Conservation (phyloP, 208 protist species). For the Lotmaria passim region DNA sequence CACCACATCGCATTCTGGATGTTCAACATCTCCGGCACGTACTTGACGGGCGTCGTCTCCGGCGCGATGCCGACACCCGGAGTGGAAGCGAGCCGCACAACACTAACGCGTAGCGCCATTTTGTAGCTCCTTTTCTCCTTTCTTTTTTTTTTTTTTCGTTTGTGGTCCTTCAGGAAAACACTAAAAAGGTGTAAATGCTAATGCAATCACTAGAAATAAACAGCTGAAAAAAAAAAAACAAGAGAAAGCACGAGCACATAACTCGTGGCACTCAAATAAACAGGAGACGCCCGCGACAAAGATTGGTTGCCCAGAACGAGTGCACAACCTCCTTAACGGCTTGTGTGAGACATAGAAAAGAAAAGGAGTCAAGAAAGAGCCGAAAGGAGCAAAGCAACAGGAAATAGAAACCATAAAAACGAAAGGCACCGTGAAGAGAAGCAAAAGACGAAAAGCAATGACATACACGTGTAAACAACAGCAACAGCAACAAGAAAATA, state of each 20-base stretch:
- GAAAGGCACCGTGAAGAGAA: not conserved
- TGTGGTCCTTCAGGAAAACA: not conserved
- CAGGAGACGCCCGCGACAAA: no score
- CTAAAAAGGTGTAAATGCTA: not conserved
- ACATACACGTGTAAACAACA: not conserved
- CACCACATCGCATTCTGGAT: constrained; percentile 86
- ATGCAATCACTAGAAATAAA: not conserved
- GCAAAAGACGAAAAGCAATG: not conserved
- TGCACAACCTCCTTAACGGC: not conserved
- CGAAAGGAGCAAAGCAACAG: not conserved
- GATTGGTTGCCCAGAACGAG: no score
- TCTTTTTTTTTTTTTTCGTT: not conserved
- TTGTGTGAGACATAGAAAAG: not conserved
- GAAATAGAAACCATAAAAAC: not conserved
- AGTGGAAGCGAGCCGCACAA: constrained; percentile 51
- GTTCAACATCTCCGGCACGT: constrained; percentile 89
- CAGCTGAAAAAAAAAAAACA: not conserved
- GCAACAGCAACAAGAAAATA: not conserved
- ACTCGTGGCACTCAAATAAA: no score
- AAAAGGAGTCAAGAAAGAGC: not conserved
- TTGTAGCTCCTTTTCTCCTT: not conserved
- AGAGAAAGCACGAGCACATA: not conserved
- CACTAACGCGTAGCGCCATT: constrained; percentile 47
- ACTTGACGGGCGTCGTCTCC: constrained; percentile 91
- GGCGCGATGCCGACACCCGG: constrained; percentile 87